Evolutionary conservation across 2,329 filamentous ascomycete genomes (phyloP).

Genomic region (Fusarium sp.): DNA sequence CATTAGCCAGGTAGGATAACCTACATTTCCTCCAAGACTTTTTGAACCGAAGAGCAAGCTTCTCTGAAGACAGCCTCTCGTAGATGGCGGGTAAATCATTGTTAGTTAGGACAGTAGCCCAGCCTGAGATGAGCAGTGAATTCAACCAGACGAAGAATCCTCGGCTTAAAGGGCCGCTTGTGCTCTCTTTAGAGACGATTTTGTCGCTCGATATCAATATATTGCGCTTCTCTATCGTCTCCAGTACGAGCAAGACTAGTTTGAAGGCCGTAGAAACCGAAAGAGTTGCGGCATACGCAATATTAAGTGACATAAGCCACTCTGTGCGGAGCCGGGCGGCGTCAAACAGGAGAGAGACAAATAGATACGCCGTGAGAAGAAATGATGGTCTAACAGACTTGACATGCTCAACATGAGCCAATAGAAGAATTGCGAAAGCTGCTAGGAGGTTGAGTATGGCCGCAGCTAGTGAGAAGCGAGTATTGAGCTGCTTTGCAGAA

Average conservation of each 20-base stretch:
- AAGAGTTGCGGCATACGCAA: constrained; percentile 45
- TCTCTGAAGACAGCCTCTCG: constrained; percentile 50
- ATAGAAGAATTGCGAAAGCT: constrained; percentile 46
- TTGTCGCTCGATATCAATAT: constrained; percentile 57
- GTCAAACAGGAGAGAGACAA: constrained; percentile 52
- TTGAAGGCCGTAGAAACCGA: constrained; percentile 45
- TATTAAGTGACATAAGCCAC: constrained; percentile 50
- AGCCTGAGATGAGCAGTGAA: constrained; percentile 63
- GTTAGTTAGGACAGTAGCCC: constrained; percentile 53
- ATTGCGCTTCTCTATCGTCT: constrained; percentile 51
- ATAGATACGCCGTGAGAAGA: constrained; percentile 49
- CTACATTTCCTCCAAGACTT: constrained; percentile 46
- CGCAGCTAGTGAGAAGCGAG: constrained; percentile 48
- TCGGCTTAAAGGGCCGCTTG: constrained; percentile 54
- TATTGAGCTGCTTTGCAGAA: constrained; percentile 45
- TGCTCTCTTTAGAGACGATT: constrained; percentile 63
- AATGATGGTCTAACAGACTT: constrained; percentile 53
- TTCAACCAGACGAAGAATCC: constrained; percentile 55
- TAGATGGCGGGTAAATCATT: constrained; percentile 50
- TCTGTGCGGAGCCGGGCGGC: constrained; percentile 51
- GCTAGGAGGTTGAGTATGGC: constrained; percentile 49
- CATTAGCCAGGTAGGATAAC: not conserved
- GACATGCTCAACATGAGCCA: constrained; percentile 52
- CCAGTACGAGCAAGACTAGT: constrained; percentile 46
- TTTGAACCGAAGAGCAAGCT: constrained; percentile 44